Evolutionary conservation across 2,329 filamentous ascomycete genomes (phyloP).

Genomic region (Aspergillaceae sp.): DNA sequence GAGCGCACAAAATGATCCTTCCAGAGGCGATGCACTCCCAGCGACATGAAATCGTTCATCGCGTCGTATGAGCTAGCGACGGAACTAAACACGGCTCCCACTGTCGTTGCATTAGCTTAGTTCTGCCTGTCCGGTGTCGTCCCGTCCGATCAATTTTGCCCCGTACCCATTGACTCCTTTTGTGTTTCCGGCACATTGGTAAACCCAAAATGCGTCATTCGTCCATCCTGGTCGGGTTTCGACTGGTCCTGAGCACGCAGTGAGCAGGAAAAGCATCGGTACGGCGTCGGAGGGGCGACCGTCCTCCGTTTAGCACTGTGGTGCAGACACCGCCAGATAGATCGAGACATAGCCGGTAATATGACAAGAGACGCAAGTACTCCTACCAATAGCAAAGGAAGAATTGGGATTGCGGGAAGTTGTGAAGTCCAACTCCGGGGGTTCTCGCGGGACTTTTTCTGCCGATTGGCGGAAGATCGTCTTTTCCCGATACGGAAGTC

Average conservation of each 20-base stretch:
- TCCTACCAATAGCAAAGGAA: background rate
- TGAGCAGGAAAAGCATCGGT: conserved; percentile 46
- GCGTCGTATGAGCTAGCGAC: conserved; percentile 91
- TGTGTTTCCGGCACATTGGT: conserved; percentile 72
- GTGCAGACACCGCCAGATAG: conserved; percentile 30
- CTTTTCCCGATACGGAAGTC: background rate
- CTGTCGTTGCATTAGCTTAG: conserved; percentile 33
- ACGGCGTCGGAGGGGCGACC: conserved; percentile 22
- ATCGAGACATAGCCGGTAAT: conserved; percentile 19
- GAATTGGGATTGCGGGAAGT: background rate
- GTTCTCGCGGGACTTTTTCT: conserved; percentile 1
- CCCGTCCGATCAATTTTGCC: too few relatives aligned
- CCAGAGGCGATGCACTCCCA: conserved; percentile 94
- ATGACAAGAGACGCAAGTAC: background rate
- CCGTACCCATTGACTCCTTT: conserved; percentile 59
- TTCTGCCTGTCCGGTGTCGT: too few relatives aligned
- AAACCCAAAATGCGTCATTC: conserved; percentile 84
- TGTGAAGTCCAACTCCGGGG: background rate
- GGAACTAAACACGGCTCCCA: conserved; percentile 85
- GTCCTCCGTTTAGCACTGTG: conserved; percentile 24
- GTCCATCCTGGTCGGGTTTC: conserved; percentile 32
- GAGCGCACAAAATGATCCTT: conserved; percentile 93
- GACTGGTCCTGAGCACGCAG: conserved; percentile 30
- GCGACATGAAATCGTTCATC: conserved; percentile 99
- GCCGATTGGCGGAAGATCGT: conserved; percentile 1